A percentile compares a stretch with the other conserved stretches of the same genome.
These are phyloP conservation scores for Gossypioides kirkii DNA, from an alignment of 345 rosid genomes.

Conservation along the genomic window DNA sequence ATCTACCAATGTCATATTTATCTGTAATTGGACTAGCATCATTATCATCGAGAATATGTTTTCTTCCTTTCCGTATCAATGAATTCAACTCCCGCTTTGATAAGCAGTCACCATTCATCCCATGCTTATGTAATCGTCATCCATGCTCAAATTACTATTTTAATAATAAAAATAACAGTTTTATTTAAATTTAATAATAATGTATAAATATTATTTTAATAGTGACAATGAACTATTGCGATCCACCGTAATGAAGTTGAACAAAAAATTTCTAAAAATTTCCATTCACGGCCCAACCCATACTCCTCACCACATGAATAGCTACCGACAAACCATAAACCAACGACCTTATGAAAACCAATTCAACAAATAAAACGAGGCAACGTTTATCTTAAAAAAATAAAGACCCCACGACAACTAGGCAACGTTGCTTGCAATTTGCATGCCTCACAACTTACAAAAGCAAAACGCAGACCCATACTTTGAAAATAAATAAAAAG, in stretches of 20 bases:
- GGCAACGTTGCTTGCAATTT: background rate
- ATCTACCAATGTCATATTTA: too few relatives aligned
- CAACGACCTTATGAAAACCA: background rate
- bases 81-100: background rate
- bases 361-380: background rate
- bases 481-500: background rate
- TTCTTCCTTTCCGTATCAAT: background rate
- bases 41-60: too few relatives aligned
- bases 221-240: too few relatives aligned
- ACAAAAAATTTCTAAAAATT: too few relatives aligned
- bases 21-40: background rate
- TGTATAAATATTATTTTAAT: too few relatives aligned
- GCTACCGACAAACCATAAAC: background rate
- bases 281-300: too few relatives aligned
- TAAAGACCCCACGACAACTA: background rate
- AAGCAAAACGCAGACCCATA: background rate
- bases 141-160: too few relatives aligned
- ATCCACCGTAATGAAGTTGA: too few relatives aligned
- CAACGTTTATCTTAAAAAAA: background rate
- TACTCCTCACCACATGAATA: background rate
- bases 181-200: too few relatives aligned
- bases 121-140: too few relatives aligned
- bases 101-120: too few relatives aligned
- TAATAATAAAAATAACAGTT: too few relatives aligned
- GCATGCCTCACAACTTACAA: background rate